Percentiles rank a stretch among this genome's conserved stretches.
These are phyloP conservation scores for Excoecaria agallocha DNA, from an alignment of 345 rosid genomes.

Conservation along the genomic window DNA sequence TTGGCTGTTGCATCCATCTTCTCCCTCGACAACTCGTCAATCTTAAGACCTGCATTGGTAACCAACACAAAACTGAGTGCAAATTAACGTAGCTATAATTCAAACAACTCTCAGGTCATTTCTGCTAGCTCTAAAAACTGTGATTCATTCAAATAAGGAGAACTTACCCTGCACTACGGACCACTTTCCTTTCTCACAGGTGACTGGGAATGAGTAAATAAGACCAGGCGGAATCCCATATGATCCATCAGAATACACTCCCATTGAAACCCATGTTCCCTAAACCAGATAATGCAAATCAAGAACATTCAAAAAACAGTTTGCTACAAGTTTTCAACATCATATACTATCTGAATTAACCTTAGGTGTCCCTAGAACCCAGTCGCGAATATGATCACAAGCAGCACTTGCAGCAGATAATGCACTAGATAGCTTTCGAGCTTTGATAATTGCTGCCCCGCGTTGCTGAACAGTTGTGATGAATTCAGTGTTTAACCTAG, in stretches of 20 bases:
- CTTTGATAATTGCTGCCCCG: conserved; percentile 62
- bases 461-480: conserved; percentile 62
- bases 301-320: not conserved
- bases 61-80: conserved; percentile 7
- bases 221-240: conserved; percentile 68
- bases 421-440: conserved; percentile 69
- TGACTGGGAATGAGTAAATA: conserved; percentile 78
- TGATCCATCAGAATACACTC: conserved; percentile 89
- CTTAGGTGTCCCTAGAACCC: conserved; percentile 81
- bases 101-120: not conserved
- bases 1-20: conserved; percentile 75
- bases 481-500: conserved; percentile 59
- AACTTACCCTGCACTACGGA: conserved; percentile 55
- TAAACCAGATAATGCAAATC: conserved; percentile 8
- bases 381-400: conserved; percentile 81
- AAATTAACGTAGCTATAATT: not conserved
- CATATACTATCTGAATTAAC: conserved; percentile 16
- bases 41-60: conserved; percentile 45
- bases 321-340: not conserved
- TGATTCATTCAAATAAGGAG: not conserved
- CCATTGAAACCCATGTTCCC: conserved; percentile 93
- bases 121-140: not conserved
- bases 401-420: conserved; percentile 82
- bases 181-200: conserved; percentile 76
- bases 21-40: conserved; percentile 64